Percentiles rank a stretch among this genome's conserved stretches.
Conservation (phyloP, 768 basidiomycete species). For the Butyriboletus loyo region DNA sequence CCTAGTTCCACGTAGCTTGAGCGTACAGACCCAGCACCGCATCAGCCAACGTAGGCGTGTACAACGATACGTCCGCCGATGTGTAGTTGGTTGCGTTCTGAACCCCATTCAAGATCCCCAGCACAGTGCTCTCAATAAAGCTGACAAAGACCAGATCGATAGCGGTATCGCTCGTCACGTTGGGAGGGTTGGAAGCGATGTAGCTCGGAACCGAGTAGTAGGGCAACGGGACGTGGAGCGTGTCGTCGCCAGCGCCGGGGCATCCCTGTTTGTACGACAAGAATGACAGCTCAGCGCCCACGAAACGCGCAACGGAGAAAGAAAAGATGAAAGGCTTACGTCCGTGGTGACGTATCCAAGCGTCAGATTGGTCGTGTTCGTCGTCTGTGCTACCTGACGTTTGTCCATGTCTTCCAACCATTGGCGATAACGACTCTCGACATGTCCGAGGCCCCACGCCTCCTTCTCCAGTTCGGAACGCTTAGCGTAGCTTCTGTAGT, state of each 20-base stretch:
- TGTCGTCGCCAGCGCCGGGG: constrained; percentile 75
- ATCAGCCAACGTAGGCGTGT: constrained; percentile 45
- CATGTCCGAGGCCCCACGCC: constrained; percentile 43
- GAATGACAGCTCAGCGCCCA: not conserved
- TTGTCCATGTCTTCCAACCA: constrained; percentile 62
- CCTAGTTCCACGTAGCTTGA: constrained; percentile 30
- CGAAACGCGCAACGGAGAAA: not conserved
- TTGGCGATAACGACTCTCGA: constrained; percentile 45
- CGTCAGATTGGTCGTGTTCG: constrained; percentile 48
- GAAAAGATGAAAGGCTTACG: constrained; percentile 36
- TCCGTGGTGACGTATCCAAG: constrained; percentile 75
- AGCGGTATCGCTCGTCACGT: constrained; percentile 43
- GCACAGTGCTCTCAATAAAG: constrained; percentile 56
- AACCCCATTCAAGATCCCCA: constrained; percentile 53
- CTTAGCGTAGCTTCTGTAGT: constrained; percentile 35
- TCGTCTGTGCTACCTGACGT: constrained; percentile 25
- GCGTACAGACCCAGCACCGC: constrained; percentile 41
- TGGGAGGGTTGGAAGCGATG: constrained; percentile 53
- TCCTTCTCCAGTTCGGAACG: constrained; percentile 16
- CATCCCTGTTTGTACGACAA: constrained; percentile 51
- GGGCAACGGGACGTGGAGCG: constrained; percentile 57
- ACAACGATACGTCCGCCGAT: constrained; percentile 47
- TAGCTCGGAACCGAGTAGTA: constrained; percentile 55
- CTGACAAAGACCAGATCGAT: constrained; percentile 77
- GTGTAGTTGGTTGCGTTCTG: constrained; percentile 52